Base-by-base conservation (phyloP, 1,139 yeast genomes). In the Zygoascus meyerae region DNA sequence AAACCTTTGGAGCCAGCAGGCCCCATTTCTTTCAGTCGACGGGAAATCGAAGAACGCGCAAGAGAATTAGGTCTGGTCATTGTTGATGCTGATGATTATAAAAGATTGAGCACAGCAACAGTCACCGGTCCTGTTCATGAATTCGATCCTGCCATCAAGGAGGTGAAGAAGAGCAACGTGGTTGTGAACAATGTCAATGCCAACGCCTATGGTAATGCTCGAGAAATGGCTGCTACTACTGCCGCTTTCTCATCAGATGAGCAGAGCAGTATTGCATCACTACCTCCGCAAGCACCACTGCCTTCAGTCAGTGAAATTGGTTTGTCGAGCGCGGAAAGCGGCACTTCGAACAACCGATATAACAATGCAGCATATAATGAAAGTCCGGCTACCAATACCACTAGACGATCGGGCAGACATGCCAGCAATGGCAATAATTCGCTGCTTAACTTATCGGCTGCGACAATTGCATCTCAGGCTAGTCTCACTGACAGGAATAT, bases 401-500 rank as follows among this genome's bases (percentile, higher is more conserved):
- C 35, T 32, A 28, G 42, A 5, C 36, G 18, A 18, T 32, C 37
- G 3, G 29, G 28, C 17, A 30, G 43, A 33, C 16, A 34, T 32
- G n/a, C 32, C 15, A 40, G 43, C 26, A 39, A 34, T 11, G 34
- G 45, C 31, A 16, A 42, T 17, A 42, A 44, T 16, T 21, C 40
- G 6, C 11, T 53, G 28, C 44, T 51, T 44, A 52, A 53, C 35
- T 39, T 58, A 44, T 57, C 61, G 35, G 59, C 60, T 9, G 60
- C 71, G 38, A 81, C 90, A 1, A 74, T 85, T 61, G 83, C 82
- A 42, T 83, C 92, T 0, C 75, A 81, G 61, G 82, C 81, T 3
- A 82, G 92, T 0, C 67, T 83, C 36, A 79, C 83, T 3, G 92
- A 83, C 54, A 78, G 77, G 46, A 78, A 80, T 40, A 85, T 86